Percentiles rank a stretch among this genome's conserved stretches.
Conservation (phyloP, 805 yeast genomes). For the Candida morakotiae region DNA sequence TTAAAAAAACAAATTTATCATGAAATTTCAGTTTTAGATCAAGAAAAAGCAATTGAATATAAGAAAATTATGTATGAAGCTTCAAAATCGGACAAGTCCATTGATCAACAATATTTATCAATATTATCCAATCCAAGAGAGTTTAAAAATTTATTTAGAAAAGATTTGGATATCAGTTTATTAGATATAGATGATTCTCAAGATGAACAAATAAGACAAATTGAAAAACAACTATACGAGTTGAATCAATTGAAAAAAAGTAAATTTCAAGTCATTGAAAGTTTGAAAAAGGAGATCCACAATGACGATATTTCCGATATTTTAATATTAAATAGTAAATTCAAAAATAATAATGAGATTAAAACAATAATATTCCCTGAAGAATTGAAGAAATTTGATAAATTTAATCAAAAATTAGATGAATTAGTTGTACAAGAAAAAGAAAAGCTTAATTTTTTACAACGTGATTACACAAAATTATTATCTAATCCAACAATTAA, state of each 20-base stretch:
- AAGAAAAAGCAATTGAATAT: conserved; percentile 50
- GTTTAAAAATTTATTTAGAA: conserved; percentile 30
- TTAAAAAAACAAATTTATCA: conserved; percentile 35
- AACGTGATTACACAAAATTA: conserved; percentile 26
- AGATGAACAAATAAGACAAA: conserved; percentile 36
- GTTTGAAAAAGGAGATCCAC: conserved; percentile 66
- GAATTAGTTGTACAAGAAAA: conserved; percentile 66
- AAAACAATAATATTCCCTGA: conserved; percentile 53
- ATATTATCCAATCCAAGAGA: conserved; percentile 31
- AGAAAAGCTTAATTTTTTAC: conserved; percentile 33
- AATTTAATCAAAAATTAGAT: conserved; percentile 62
- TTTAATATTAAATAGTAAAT: conserved; percentile 59
- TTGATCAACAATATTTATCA: conserved; percentile 28
- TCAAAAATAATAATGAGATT: conserved; percentile 54
- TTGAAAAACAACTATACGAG: conserved; percentile 58
- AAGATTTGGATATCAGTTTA: conserved; percentile 40
- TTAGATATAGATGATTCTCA: conserved; percentile 64
- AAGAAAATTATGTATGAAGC: conserved; percentile 63
- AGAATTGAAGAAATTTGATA: conserved; percentile 74
- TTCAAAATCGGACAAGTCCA: conserved; percentile 52
- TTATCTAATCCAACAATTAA: conserved; percentile 25
- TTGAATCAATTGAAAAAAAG: conserved; percentile 62
- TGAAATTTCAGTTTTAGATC: conserved; percentile 32
- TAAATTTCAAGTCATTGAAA: conserved; percentile 55
- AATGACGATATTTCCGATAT: conserved; percentile 81